Evolutionary conservation across 2,329 filamentous ascomycete species (phyloP).

Genomic region (Colletotrichum australisinense): DNA sequence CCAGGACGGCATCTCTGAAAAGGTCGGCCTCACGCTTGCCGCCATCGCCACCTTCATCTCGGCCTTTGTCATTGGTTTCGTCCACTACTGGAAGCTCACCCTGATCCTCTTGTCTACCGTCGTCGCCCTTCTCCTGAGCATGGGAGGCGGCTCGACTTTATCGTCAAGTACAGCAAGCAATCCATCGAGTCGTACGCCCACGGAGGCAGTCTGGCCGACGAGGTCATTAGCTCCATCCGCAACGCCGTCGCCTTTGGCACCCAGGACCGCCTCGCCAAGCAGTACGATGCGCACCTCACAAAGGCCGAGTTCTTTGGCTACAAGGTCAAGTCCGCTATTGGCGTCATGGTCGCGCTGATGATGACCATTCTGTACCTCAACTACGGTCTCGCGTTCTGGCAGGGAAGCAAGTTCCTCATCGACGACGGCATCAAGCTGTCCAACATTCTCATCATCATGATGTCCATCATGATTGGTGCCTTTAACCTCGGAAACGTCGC

Average conservation of each 20-base stretch:
- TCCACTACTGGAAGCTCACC: conserved; percentile 93
- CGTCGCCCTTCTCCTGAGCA: conserved; percentile 80
- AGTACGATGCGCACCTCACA: conserved; percentile 82
- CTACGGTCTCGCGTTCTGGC: conserved; percentile 90
- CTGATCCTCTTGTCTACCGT: conserved; percentile 88
- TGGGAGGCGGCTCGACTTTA: conserved; percentile 78
- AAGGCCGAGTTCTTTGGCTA: conserved; percentile 81
- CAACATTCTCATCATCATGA: conserved; percentile 84
- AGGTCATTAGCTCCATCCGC: conserved; percentile 92
- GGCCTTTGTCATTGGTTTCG: conserved; percentile 90
- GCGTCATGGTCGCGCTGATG: conserved; percentile 84
- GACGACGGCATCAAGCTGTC: conserved; percentile 73
- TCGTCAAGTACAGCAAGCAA: conserved; percentile 84
- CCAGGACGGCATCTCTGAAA: conserved; percentile 93
- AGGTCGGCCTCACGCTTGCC: conserved; percentile 81
- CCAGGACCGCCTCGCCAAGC: conserved; percentile 87
- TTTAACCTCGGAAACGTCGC: conserved; percentile 91
- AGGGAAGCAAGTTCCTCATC: conserved; percentile 81
- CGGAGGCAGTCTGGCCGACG: conserved; percentile 90
- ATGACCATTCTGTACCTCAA: conserved; percentile 88
- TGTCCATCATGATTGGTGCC: conserved; percentile 92
- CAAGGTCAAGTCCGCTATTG: conserved; percentile 78
- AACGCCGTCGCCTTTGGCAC: conserved; percentile 95
- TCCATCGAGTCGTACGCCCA: conserved; percentile 83
- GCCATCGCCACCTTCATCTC: conserved; percentile 86